Evolutionary conservation across 2,329 filamentous ascomycete genomes (phyloP).

Genomic region (Metarhizium anisopliae): DNA sequence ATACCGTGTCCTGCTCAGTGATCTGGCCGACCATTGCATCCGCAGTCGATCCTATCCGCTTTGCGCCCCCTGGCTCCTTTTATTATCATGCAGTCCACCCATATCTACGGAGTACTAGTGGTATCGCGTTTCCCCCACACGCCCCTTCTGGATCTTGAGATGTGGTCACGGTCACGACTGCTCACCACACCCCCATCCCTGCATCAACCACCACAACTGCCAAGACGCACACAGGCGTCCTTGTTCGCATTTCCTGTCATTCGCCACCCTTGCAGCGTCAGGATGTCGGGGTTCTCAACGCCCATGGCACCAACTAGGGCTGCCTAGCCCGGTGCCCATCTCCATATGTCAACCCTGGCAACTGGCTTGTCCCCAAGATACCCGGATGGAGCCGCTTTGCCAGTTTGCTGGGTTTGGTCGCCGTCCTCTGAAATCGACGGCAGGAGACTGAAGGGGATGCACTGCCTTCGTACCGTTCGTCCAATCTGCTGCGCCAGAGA

Average conservation of each 20-base stretch:
- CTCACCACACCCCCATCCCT: slow-evolving; percentile 1
- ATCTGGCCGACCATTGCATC: neutral
- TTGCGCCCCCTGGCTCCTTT: neutral
- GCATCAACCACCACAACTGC: neutral
- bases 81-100: neutral
- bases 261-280: slow-evolving; percentile 10
- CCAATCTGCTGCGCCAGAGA: neutral
- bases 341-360: slow-evolving; percentile 1
- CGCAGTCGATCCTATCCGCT: neutral
- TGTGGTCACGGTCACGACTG: neutral
- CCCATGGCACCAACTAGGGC: slow-evolving; percentile 2
- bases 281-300: slow-evolving; percentile 11
- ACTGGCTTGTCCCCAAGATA: slow-evolving; percentile 8
- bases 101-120: neutral
- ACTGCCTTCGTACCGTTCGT: neutral
- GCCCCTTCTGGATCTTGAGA: neutral
- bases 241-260: slow-evolving; percentile 4
- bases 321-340: slow-evolving; percentile 2
- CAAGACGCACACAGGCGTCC: neutral
- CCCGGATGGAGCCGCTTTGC: slow-evolving; percentile 8
- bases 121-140: neutral
- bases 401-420: slow-evolving; percentile 1
- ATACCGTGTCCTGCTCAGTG: neutral
- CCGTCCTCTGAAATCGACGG: slow-evolving; percentile 2
- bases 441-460: neutral